Evolutionary conservation across 2,329 filamentous ascomycete species (phyloP), one percentile per base, ranked within the genome.

Genomic region (Knoxdaviesia capensis): DNA sequence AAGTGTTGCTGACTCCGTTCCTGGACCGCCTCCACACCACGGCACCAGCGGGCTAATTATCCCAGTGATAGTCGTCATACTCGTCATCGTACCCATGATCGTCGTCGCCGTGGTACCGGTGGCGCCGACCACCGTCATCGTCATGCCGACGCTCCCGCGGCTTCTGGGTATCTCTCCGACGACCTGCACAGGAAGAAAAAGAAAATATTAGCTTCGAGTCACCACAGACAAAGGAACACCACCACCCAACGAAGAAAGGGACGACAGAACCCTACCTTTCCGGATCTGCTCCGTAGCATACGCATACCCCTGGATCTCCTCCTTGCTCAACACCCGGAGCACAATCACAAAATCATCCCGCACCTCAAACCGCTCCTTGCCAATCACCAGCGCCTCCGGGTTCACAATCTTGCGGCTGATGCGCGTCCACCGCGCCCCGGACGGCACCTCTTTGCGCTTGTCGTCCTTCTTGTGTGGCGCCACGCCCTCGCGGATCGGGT

Each of bases 301-400:
- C 8, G 86, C 85, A 54, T 93, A 86, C 33, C 75, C 77, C 58
- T 93, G 80, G 43, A 96, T 93, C 53, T 96, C 86, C 50, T 92
- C 83, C 58, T 81, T 83, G 39, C 75, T 82, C 54, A 96, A 58
- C 6, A 94, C 88, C 43, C 87, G 70, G 43, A 96, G 66, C 3
- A 94, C 86, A 56, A 94, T 94, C 45, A 96, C 86, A 57, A 86
- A 92, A 53, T 94, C 86, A 45, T 86, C 74, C n/a, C 86, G 74
- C 51, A 92, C 82, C 59, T 96, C 88, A 50, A 81, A 96, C 31
- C 88, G 71, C 61, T 94, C 87, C 51, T 90, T 82, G n/a, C 82
- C 81, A 46, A 82, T 71, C 44, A 83, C 80, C 39, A 96, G 62
- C 1, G 87, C 86, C 50, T 88, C 81, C 0, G 87, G 86, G 50